phyloP scores from a whole-genome alignment of 345 rosid genomes.

The Isatis tinctoria region DNA sequence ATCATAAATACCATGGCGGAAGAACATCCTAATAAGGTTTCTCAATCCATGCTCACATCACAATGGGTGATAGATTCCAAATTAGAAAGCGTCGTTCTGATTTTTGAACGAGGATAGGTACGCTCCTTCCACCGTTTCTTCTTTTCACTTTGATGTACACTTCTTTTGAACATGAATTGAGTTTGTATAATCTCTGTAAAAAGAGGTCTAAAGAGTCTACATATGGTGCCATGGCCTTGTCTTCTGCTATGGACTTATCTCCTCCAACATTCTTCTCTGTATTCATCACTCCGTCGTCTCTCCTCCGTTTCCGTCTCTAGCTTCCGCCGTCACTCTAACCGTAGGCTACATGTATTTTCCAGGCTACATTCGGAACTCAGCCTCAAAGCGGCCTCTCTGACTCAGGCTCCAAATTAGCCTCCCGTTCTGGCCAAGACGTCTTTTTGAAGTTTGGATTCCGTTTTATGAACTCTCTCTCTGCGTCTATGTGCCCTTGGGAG shows the following conservation, averaged over 20 bases:
- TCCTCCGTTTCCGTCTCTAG: conserved; percentile 18
- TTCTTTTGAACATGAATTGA: too few species aligned
- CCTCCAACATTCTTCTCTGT: conserved; percentile 26
- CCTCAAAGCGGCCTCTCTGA: conserved; percentile 32
- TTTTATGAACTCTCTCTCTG: neutral
- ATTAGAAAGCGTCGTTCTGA: too few species aligned
- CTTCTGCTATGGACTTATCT: conserved; percentile 36
- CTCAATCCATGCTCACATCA: too few species aligned
- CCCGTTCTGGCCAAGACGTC: conserved; percentile 69
- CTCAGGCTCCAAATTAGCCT: conserved; percentile 33
- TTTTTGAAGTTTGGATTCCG: conserved; percentile 43
- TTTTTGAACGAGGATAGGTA: too few species aligned
- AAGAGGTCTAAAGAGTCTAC: neutral
- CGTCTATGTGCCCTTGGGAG: neutral
- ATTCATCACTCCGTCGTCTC: neutral
- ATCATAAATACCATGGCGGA: too few species aligned
- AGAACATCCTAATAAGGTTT: too few species aligned
- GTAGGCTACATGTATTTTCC: conserved; percentile 29
- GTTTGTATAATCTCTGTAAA: too few species aligned
- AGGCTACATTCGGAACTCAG: conserved; percentile 34
- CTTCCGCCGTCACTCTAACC: neutral
- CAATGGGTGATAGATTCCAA: too few species aligned
- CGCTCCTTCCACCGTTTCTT: too few species aligned
- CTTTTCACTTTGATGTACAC: too few species aligned
- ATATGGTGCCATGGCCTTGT: conserved; percentile 25